These are phyloP conservation scores for Croton laevigatus DNA, from an alignment of 441 rosid species.

Conservation along the genomic window DNA sequence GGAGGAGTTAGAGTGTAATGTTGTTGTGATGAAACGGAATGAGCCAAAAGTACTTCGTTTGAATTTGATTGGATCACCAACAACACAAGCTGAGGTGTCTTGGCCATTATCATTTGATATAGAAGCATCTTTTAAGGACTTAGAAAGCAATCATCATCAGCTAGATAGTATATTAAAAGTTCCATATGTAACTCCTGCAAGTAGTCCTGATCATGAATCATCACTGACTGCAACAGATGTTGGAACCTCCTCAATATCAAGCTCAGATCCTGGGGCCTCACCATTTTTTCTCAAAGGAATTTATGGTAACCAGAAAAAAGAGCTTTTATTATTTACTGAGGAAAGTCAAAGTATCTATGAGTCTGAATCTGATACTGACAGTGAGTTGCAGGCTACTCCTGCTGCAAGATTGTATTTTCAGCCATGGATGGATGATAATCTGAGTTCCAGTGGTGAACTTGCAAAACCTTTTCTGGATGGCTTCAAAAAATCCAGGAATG, in stretches of 20 bases:
- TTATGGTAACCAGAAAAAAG: conserved; percentile 59
- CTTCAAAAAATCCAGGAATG: conserved; percentile 40
- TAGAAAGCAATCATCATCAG: conserved; percentile 35
- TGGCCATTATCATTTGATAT: conserved; percentile 36
- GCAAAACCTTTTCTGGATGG: conserved; percentile 38
- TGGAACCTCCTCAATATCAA: conserved; percentile 88
- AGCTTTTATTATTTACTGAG: conserved; percentile 43
- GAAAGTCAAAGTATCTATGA: conserved; percentile 47
- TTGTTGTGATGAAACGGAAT: conserved; percentile 84
- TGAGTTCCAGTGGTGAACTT: conserved; percentile 44
- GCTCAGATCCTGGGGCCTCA: conserved; percentile 85
- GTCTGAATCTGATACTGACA: conserved; percentile 71
- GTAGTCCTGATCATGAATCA: conserved; percentile 92
- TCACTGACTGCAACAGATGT: conserved; percentile 71
- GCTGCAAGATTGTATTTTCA: conserved; percentile 55
- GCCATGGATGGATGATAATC: conserved; percentile 68
- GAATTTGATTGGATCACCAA: conserved; percentile 68
- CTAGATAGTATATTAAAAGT: conserved; percentile 43
- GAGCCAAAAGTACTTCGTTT: conserved; percentile 82
- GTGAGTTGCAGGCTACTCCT: conserved; percentile 48
- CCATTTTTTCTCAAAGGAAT: conserved; percentile 59
- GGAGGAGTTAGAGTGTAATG: conserved; percentile 88
- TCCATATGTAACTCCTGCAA: conserved; percentile 82
- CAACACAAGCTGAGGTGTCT: conserved; percentile 35
- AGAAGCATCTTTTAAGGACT: conserved; percentile 37